phyloP scores from a whole-genome alignment of 2,329 filamentous ascomycete genomes.

The Aspergillus sergii region DNA sequence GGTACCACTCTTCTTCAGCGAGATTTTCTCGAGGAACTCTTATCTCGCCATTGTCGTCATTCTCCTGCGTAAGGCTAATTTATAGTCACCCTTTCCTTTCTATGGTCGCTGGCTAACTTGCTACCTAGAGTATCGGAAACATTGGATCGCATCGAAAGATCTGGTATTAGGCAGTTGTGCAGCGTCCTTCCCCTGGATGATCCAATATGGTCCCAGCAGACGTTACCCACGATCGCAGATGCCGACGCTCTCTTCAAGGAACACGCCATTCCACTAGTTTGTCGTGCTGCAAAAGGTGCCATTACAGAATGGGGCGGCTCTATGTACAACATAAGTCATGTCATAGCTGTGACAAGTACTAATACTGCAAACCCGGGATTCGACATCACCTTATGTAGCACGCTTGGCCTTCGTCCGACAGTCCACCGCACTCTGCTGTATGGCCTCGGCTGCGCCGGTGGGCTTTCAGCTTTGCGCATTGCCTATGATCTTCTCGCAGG shows the following conservation, averaged over 20 bases:
- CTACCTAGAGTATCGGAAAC: not conserved
- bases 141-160: not conserved
- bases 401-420: slow-evolving; percentile 58
- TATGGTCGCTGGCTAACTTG: not conserved
- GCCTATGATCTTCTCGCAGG: slow-evolving; percentile 69
- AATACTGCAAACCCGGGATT: slow-evolving; percentile 71
- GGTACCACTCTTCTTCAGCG: not conserved
- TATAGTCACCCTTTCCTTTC: not conserved
- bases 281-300: not conserved
- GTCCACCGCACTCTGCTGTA: slow-evolving; percentile 68
- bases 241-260: not conserved
- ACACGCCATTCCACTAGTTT: not conserved
- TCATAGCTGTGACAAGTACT: slow-evolving; percentile 69
- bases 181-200: not conserved
- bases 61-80: not conserved
- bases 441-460: slow-evolving; percentile 68
- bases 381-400: slow-evolving; percentile 65
- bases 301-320: not conserved
- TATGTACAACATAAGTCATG: slow-evolving; percentile 58
- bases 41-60: not conserved
- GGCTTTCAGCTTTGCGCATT: slow-evolving; percentile 63
- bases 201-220: not conserved
- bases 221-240: not conserved
- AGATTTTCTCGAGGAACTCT: not conserved
- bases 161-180: not conserved